Evolutionary conservation across 2,329 filamentous ascomycete genomes (phyloP), one percentile per base, ranked within the genome.

Genomic region (Ceratocystis diversiconidia): DNA sequence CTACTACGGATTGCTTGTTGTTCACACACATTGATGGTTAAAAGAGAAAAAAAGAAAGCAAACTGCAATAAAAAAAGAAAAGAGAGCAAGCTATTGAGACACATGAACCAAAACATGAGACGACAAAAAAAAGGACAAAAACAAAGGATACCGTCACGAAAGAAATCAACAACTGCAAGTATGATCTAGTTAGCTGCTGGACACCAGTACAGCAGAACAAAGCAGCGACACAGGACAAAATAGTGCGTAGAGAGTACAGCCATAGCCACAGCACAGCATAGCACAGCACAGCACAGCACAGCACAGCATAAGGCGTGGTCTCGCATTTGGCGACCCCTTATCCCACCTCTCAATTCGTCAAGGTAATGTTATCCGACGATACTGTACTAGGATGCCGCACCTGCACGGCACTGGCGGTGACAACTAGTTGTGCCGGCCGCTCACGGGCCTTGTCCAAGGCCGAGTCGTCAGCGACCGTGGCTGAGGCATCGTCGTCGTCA

Each of bases 81-180:
- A 43, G 48, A 50, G 19, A 63, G 10, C 46, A 46, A n/a, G 50
- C 32, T 44, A 28, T 52, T 19, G 12, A 43, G 8, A 55, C 48
- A 43, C 7, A 8, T 48, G 5, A 64, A 12, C 36, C 19, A 50
- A 59, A 55, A 64, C 66, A 63, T 67, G 36, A 44, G 19, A 43
- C 7, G 52, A 64, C 66, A 55, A 43, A 41, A 32, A n/a, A 19
- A 46, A n/a, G 50, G 41, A 30, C 66, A 63, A 65, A 61, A 64
- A 62, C 61, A 50, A 41, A 4, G 36, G 25, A 63, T 69, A 61
- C 22, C 66, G 68, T 67, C 65, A 62, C 61, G 64, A 63, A 19
- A 41, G 36, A 41, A 46, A 60, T 57, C 28, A 48, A 15, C 17
- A 7, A 19, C 7, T 17, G 36, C 52, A 59, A 59, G 32, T 17